phyloP scores from a whole-genome alignment of 805 yeast species.

The Suhomyces kilbournensis region DNA sequence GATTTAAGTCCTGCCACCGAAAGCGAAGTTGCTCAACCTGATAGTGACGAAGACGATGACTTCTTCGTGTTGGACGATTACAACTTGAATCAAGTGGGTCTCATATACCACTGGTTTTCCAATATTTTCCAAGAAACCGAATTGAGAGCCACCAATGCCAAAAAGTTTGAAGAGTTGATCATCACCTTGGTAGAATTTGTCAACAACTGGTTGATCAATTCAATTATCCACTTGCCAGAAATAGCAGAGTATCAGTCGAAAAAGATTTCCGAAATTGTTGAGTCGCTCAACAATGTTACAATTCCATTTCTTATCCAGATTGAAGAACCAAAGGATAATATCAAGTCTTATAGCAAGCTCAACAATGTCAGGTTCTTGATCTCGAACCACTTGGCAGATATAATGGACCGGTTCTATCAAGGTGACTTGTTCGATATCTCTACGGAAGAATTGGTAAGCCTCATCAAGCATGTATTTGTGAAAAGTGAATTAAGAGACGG shows the following conservation, averaged over 20 bases:
- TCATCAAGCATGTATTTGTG: constrained; percentile 42
- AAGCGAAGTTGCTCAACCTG: neutral
- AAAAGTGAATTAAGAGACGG: constrained; percentile 45
- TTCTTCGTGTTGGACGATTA: constrained; percentile 18
- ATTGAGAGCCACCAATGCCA: constrained; percentile 24
- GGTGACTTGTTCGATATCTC: constrained; percentile 50
- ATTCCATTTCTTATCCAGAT: constrained; percentile 16
- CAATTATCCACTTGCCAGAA: constrained; percentile 25
- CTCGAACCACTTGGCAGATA: constrained; percentile 41
- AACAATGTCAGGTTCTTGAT: constrained; percentile 31
- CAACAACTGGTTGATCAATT: constrained; percentile 25
- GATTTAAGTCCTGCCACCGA: constrained; percentile 9
- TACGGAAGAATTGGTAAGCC: constrained; percentile 43
- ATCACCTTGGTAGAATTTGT: constrained; percentile 25
- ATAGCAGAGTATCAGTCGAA: constrained; percentile 36
- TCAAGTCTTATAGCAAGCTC: constrained; percentile 26
- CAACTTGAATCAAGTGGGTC: constrained; percentile 15
- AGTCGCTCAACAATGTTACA: constrained; percentile 18
- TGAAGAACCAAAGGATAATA: constrained; percentile 15
- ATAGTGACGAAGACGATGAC: constrained; percentile 6
- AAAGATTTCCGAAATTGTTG: constrained; percentile 27
- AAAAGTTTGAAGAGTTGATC: constrained; percentile 26
- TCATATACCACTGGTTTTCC: constrained; percentile 23
- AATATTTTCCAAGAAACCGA: constrained; percentile 17
- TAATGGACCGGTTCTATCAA: constrained; percentile 48